Conservation (phyloP, 2,329 filamentous ascomycete genomes). For the Cladosporium sphaerospermum region DNA sequence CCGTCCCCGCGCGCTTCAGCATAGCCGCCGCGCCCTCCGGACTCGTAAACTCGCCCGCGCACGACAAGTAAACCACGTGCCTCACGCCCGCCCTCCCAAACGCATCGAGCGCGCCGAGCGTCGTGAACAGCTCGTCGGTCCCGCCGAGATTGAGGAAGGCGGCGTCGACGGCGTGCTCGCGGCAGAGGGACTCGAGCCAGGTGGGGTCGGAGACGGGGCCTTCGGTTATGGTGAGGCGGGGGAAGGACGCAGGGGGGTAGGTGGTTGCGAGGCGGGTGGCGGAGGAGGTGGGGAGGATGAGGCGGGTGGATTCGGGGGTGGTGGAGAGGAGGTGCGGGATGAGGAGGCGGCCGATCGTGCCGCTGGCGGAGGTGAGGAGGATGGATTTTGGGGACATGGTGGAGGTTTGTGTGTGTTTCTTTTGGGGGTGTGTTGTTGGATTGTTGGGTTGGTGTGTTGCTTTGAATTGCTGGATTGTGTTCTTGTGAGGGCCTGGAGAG, state of each 20-base stretch:
- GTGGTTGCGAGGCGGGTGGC: neutral
- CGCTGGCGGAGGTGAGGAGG: conserved; percentile 9
- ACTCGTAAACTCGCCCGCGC: conserved; percentile 1
- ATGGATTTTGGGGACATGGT: conserved; percentile 5
- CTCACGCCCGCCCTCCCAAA: conserved; percentile 37
- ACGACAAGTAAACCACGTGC: conserved; percentile 30
- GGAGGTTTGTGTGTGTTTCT: neutral
- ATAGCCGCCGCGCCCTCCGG: neutral
- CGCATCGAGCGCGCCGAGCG: conserved; percentile 51
- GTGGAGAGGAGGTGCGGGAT: conserved; percentile 7
- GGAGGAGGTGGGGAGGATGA: conserved; percentile 7
- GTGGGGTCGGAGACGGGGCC: conserved; percentile 5
- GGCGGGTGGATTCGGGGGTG: neutral
- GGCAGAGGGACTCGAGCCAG: neutral
- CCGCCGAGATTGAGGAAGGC: conserved; percentile 3
- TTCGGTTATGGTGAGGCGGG: conserved; percentile 3
- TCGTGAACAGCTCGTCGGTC: conserved; percentile 1
- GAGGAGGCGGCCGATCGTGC: conserved; percentile 11
- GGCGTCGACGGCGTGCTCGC: neutral
- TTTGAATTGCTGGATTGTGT: neutral
- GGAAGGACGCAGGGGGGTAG: neutral
- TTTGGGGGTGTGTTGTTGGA: neutral
- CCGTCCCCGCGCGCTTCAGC: neutral
- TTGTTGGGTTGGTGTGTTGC: neutral
- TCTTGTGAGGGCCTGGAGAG: neutral